phyloP scores from a whole-genome alignment of 2,329 filamentous ascomycete species.

The Neurospora crassa region DNA sequence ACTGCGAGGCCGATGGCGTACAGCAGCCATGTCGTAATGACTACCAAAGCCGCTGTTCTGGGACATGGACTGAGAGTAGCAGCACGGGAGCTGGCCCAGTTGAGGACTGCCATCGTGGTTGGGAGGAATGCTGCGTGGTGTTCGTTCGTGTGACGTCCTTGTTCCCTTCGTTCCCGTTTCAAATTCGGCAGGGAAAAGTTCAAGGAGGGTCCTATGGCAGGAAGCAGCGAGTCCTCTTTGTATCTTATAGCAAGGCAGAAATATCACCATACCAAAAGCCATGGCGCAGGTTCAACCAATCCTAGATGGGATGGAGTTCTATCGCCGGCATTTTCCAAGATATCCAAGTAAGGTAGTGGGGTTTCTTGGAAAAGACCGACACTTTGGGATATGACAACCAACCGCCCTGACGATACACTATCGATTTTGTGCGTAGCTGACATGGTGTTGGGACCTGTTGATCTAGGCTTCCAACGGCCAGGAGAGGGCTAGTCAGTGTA shows the following conservation, averaged over 20 bases:
- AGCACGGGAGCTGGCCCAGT: not conserved
- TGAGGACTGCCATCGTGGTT: not conserved
- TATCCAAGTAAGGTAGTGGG: not conserved
- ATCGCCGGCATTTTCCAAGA: not conserved
- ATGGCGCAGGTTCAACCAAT: not conserved
- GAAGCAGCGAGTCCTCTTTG: not conserved
- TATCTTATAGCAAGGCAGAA: not conserved
- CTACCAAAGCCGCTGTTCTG: not conserved
- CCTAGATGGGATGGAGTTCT: not conserved
- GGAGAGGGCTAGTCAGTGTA: not conserved
- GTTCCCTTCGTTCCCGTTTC: not conserved
- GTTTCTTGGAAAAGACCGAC: not conserved
- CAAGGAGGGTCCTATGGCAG: too few relatives aligned
- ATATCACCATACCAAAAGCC: not conserved
- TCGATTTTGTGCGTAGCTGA: not conserved
- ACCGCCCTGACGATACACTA: not conserved
- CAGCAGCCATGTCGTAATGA: not conserved
- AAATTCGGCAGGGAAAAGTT: not conserved
- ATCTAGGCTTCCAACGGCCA: not conserved
- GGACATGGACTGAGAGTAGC: not conserved
- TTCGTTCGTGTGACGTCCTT: not conserved
- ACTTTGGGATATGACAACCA: not conserved
- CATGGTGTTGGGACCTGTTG: not conserved
- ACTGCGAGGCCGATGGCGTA: slow-evolving; percentile 20
- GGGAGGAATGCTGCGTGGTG: not conserved